A percentile compares a stretch with the other conserved stretches of the same genome.
phyloP scores from a whole-genome alignment of 495 filamentous ascomycete genomes.

The Delitschia confertaspora region DNA sequence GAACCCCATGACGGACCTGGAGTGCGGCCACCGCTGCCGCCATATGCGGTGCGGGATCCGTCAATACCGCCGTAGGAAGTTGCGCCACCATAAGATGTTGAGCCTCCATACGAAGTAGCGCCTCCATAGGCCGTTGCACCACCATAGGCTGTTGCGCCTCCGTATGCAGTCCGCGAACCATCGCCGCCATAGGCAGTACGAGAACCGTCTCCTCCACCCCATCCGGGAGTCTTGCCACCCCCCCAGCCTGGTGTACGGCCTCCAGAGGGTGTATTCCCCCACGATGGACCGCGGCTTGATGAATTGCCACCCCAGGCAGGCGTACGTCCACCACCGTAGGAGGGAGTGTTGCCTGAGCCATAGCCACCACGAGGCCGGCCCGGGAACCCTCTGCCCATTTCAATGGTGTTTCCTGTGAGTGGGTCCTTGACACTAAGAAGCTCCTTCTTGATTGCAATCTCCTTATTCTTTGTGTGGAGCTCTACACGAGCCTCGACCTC shows the following conservation, averaged over 20 bases:
- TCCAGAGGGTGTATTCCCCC: constrained; percentile 39
- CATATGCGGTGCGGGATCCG: constrained; percentile 44
- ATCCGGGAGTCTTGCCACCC: constrained; percentile 39
- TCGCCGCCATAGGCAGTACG: constrained; percentile 33
- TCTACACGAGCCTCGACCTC: constrained; percentile 80
- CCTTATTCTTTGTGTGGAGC: constrained; percentile 83
- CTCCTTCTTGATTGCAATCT: constrained; percentile 69
- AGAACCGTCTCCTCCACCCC: constrained; percentile 33
- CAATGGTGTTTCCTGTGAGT: constrained; percentile 62
- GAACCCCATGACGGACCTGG: constrained; percentile 17
- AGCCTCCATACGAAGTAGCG: constrained; percentile 23
- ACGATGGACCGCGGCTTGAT: constrained; percentile 30
- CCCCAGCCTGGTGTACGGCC: constrained; percentile 62
- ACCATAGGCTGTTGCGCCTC: constrained; percentile 62
- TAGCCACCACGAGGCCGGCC: constrained; percentile 41
- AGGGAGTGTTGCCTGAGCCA: constrained; percentile 34
- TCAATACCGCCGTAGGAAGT: constrained; percentile 44
- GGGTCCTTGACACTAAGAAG: constrained; percentile 72
- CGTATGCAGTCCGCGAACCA: constrained; percentile 34
- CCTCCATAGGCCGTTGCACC: constrained; percentile 34
- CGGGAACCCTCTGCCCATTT: constrained; percentile 49
- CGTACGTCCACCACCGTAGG: constrained; percentile 54
- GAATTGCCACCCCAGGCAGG: constrained; percentile 38
- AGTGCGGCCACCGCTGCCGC: constrained; percentile 47
- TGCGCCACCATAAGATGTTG: constrained; percentile 7